Base-by-base conservation (phyloP, 1,284 basidiomycete species). In the Leccinum ponderosum region DNA sequence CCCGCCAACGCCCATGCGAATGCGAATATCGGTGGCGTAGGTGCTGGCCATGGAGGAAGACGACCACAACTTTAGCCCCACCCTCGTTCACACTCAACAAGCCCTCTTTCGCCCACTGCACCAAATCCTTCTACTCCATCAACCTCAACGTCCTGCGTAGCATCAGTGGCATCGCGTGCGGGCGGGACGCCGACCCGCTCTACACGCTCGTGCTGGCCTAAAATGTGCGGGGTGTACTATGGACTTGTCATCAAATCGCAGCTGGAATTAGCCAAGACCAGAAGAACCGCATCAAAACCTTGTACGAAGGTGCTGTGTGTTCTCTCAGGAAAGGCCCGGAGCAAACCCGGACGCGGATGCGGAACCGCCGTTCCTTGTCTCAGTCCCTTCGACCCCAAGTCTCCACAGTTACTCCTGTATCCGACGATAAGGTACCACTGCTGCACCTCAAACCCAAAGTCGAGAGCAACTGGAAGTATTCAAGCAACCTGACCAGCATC, bases 371-470 rank as follows among this genome's bases (percentile, higher is more conserved):
- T 57, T 93, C 94, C 2, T 95, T 94, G 3, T 95, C 94, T 31
- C 91, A 95, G 70, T 98, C 98, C 89, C 86, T 98, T 54, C 90
- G 95, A 58, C 96, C 96, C 52, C 90, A 95, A 68, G 76, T 94
- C 51, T 81, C 90, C 3, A 83, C 85, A 57, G 83, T 94, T 64
- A 87, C 93, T 4, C 86, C 89, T 17, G 85, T 97, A 44, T 86
- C 94, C 48, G 89, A 93, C 22, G 94, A 97, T 76, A 96, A 96
- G 73, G 84, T 97, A 47, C 97, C 97, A 17, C 87, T 98, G 59
- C 86, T 99, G 22, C 95, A 98, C 76, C 81, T 99, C 67, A 98
- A 98, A 83, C 90, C 96, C 75, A 97, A 96, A 80, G 94, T 97
- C n/a, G 97, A 95, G 53, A 87, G 87, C 20, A 89, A 85, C 71